Conservation (phyloP, 352 stramenopile species). For the Heterotrichella gracilis region DNA sequence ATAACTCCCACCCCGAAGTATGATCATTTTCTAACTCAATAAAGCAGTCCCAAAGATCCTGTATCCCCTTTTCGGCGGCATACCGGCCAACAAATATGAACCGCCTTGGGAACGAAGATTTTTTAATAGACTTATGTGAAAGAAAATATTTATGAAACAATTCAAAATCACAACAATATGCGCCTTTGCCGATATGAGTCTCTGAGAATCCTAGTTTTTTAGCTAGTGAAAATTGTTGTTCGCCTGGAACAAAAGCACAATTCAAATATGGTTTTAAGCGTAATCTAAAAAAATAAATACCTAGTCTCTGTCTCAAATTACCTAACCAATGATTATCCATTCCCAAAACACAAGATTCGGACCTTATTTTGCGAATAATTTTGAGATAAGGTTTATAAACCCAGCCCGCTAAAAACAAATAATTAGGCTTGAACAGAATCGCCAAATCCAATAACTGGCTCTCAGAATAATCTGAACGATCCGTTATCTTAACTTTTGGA, state of each 20-base stretch:
- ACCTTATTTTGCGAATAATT: too few relatives aligned
- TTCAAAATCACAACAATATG: conserved; percentile 5
- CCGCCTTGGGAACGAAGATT: background rate
- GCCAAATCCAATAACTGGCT: too few relatives aligned
- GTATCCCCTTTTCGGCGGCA: background rate
- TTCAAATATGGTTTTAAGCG: too few relatives aligned
- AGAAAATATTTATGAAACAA: background rate
- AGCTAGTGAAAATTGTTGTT: background rate
- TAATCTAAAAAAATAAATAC: too few relatives aligned
- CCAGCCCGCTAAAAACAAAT: background rate
- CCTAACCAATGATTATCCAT: too few relatives aligned
- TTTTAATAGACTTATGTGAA: background rate
- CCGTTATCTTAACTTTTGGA: too few relatives aligned
- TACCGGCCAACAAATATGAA: background rate
- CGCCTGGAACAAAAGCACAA: background rate
- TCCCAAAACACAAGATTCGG: too few relatives aligned
- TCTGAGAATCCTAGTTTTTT: background rate
- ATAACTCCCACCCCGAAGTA: background rate
- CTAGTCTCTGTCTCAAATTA: too few relatives aligned
- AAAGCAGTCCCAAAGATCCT: background rate
- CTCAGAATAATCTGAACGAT: too few relatives aligned
- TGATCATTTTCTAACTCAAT: background rate
- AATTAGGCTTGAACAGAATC: too few relatives aligned
- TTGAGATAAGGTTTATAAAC: background rate
- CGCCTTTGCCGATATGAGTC: background rate